A percentile compares a stretch with the other conserved stretches of the same genome.
phyloP scores from a whole-genome alignment of 305 asterid genomes.

The Fraxinus sp. region DNA sequence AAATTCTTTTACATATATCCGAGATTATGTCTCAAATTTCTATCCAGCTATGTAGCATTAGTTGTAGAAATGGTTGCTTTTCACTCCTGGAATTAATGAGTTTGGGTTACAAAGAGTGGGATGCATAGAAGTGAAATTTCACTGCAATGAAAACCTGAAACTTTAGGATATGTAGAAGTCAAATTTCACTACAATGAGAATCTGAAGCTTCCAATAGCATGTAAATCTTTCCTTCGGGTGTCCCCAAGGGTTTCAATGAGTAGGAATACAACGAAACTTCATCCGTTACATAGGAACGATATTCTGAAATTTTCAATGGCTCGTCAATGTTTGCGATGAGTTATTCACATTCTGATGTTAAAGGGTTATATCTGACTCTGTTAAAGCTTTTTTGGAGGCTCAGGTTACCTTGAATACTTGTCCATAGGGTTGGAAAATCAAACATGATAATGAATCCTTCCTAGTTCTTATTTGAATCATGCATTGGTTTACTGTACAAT shows the following conservation, averaged over 20 bases:
- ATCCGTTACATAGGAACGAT: neutral
- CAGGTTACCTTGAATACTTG: neutral
- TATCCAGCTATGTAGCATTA: neutral
- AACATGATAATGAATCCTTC: neutral
- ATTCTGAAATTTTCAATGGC: neutral
- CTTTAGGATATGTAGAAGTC: neutral
- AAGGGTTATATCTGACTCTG: neutral
- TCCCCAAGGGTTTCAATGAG: neutral
- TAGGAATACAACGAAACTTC: neutral
- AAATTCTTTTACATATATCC: conserved; percentile 17
- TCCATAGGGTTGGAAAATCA: neutral
- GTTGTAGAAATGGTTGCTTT: conserved; percentile 5
- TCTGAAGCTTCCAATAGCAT: conserved; percentile 1
- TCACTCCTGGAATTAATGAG: conserved; percentile 4
- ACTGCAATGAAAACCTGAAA: conserved; percentile 1
- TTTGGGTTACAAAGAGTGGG: conserved; percentile 6
- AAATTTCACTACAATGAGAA: neutral
- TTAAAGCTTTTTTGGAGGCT: neutral
- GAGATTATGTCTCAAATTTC: conserved; percentile 8
- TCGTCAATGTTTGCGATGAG: neutral
- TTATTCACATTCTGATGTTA: neutral
- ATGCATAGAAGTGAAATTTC: neutral
- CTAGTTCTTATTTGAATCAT: neutral
- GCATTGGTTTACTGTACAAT: neutral
- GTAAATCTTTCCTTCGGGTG: neutral